Percentiles rank a stretch among this genome's conserved stretches.
phyloP scores from a whole-genome alignment of 2,329 filamentous ascomycete species.

The Curvularia sp. region DNA sequence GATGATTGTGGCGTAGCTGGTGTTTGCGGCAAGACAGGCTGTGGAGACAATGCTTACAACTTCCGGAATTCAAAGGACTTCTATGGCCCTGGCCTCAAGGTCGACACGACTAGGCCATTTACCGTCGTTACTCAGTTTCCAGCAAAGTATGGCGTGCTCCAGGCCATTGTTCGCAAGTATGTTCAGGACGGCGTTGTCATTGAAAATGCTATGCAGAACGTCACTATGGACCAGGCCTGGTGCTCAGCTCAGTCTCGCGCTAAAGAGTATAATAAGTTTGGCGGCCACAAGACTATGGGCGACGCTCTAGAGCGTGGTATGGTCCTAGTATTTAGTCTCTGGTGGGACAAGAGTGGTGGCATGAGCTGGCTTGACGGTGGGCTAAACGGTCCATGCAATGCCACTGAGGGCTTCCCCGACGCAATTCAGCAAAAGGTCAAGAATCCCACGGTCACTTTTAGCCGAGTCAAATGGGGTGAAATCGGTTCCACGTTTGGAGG shows the following conservation, averaged over 20 bases:
- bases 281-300: constrained; percentile 57
- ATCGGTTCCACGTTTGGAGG: constrained; percentile 61
- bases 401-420: constrained; percentile 61
- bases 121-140: constrained; percentile 74
- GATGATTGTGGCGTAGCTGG: constrained; percentile 51
- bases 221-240: constrained; percentile 43
- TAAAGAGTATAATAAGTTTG: constrained; percentile 44
- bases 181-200: constrained; percentile 68
- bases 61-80: constrained; percentile 32
- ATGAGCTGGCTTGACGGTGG: constrained; percentile 67
- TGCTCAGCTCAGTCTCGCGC: constrained; percentile 38
- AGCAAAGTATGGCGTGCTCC: constrained; percentile 64
- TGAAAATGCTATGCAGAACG: constrained; percentile 58
- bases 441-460: constrained; percentile 61
- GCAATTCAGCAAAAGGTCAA: constrained; percentile 58
- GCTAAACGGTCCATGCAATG: constrained; percentile 62
- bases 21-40: constrained; percentile 49
- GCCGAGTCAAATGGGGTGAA: constrained; percentile 67
- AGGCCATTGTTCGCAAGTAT: constrained; percentile 70
- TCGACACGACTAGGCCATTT: constrained; percentile 67
- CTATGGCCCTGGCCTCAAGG: constrained; percentile 49
- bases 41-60: constrained; percentile 46
- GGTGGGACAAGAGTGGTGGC: constrained; percentile 61
- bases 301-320: constrained; percentile 59
- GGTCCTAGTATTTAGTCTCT: constrained; percentile 63